Evolutionary conservation across 345 rosid genomes (phyloP).

Genomic region (Pelargonium nanum): DNA sequence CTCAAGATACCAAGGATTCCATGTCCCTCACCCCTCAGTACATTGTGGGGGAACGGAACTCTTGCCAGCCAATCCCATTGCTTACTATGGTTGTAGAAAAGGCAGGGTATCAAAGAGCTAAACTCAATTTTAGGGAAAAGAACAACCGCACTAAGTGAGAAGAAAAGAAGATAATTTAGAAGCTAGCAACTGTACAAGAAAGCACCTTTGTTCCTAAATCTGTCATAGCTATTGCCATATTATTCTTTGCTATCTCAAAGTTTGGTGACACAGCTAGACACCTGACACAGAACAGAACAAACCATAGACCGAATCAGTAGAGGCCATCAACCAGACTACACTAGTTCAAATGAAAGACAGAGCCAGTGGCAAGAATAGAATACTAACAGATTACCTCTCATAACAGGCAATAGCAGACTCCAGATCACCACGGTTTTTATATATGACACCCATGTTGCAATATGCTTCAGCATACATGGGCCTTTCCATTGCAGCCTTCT

Average conservation of each 20-base stretch:
- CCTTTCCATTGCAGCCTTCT: slow-evolving; percentile 96
- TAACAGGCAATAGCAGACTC: slow-evolving; percentile 95
- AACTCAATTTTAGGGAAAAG: neutral
- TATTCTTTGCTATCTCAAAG: slow-evolving; percentile 98
- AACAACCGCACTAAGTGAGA: neutral
- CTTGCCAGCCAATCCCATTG: neutral
- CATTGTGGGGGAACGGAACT: neutral
- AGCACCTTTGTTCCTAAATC: slow-evolving; percentile 97
- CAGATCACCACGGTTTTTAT: slow-evolving; percentile 93
- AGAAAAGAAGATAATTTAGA: neutral
- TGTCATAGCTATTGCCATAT: slow-evolving; percentile 99
- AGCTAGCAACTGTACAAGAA: neutral
- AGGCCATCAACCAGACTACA: neutral
- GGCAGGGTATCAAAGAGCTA: neutral
- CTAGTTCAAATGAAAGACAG: neutral
- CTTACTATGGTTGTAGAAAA: neutral
- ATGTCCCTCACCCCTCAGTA: too few species aligned
- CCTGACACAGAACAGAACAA: slow-evolving; percentile 30
- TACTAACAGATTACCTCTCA: slow-evolving; percentile 57
- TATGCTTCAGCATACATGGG: slow-evolving; percentile 99
- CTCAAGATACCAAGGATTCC: too few species aligned
- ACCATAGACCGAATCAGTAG: neutral
- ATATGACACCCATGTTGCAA: slow-evolving; percentile 99
- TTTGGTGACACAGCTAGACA: slow-evolving; percentile 98
- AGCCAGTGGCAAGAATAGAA: neutral